These are phyloP conservation scores for Marvania coccoides DNA, from an alignment of 139 green algal species.

Conservation along the genomic window DNA sequence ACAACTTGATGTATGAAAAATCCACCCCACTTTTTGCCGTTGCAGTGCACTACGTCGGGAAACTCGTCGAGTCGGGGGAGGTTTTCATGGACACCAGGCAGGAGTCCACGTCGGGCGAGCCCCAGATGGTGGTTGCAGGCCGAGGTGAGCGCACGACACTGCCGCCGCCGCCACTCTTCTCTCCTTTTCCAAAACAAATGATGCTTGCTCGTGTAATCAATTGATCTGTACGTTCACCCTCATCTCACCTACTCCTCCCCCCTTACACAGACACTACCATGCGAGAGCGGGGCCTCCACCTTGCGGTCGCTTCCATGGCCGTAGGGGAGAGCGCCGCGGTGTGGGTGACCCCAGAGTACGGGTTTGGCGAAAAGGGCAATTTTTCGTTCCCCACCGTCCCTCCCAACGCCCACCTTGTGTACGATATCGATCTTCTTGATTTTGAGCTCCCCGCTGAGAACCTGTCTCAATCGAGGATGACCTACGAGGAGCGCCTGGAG, in stretches of 20 bases:
- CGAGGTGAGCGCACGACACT: slow-evolving; percentile 32
- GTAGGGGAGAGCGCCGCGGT: slow-evolving; percentile 45
- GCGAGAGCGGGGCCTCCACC: slow-evolving; percentile 46
- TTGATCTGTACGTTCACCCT: not conserved
- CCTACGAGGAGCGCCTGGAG: slow-evolving; percentile 46
- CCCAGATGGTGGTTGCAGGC: slow-evolving; percentile 47
- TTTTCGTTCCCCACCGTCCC: slow-evolving; percentile 80
- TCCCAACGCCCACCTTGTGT: slow-evolving; percentile 47
- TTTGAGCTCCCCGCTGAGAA: slow-evolving; percentile 48
- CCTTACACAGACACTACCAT: slow-evolving; percentile 25
- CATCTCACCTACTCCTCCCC: not conserved
- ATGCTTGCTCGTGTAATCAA: not conserved
- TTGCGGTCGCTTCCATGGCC: slow-evolving; percentile 56
- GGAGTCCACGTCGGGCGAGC: slow-evolving; percentile 33
- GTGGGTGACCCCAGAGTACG: slow-evolving; percentile 33
- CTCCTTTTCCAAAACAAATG: not conserved
- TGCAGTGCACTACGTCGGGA: slow-evolving; percentile 64
- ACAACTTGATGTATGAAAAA: not conserved
- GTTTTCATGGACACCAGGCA: slow-evolving; percentile 58
- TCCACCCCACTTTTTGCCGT: not conserved
- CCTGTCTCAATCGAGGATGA: slow-evolving; percentile 9
- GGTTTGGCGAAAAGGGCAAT: slow-evolving; percentile 46
- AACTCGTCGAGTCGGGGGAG: slow-evolving; percentile 22
- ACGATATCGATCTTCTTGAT: slow-evolving; percentile 62
- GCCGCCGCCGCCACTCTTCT: not conserved